These are phyloP conservation scores for Daldinia grandis DNA, from an alignment of 495 filamentous ascomycete genomes.

Conservation along the genomic window DNA sequence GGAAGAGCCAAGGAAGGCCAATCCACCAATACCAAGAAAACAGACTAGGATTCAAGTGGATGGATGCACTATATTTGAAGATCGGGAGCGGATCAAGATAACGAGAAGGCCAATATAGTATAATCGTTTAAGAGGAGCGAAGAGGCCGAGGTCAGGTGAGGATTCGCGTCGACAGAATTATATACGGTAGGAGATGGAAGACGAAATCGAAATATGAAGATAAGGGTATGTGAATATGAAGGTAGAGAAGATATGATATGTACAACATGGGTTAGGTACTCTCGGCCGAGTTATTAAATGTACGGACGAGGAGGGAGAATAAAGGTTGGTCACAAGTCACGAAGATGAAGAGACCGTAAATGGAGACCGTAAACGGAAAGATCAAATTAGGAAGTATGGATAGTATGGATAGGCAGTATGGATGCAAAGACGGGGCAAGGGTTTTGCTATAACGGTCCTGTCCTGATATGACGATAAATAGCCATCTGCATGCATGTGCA, in stretches of 20 bases:
- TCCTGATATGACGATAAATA: conserved; percentile 31
- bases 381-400: conserved; percentile 32
- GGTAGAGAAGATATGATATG: conserved; percentile 5
- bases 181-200: conserved; percentile 4
- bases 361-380: conserved; percentile 12
- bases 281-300: conserved; percentile 1
- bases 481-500: conserved; percentile 24
- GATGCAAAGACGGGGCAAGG: conserved; percentile 4
- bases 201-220: neutral
- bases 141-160: neutral
- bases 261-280: conserved; percentile 1
- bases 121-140: neutral
- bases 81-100: conserved; percentile 21
- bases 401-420: neutral
- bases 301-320: conserved; percentile 7
- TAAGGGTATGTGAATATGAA: neutral
- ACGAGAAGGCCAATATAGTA: conserved; percentile 14
- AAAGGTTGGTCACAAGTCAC: conserved; percentile 18
- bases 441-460: neutral
- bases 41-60: conserved; percentile 3
- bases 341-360: conserved; percentile 13
- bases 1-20: conserved; percentile 24
- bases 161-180: conserved; percentile 6
- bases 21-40: conserved; percentile 35
- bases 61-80: conserved; percentile 19